Conservation (phyloP, 345 rosid genomes). For the Litchi chinensis region DNA sequence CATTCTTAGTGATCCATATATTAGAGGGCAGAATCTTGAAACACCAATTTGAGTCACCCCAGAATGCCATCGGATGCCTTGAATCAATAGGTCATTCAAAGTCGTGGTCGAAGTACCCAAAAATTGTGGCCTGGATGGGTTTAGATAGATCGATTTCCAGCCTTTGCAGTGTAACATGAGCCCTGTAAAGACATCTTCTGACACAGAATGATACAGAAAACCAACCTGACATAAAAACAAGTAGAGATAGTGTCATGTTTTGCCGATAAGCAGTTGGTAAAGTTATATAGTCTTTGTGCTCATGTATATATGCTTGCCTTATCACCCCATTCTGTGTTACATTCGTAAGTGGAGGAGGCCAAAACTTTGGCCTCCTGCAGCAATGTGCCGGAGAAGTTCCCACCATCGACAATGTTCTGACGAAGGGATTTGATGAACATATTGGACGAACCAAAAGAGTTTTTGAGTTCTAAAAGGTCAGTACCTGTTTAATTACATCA, state of each 20-base stretch:
- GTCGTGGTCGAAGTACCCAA: slow-evolving; percentile 30
- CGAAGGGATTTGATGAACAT: slow-evolving; percentile 31
- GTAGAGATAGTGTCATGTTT: neutral
- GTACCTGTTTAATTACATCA: slow-evolving; percentile 11
- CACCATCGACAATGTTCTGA: neutral
- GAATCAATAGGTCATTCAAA: slow-evolving; percentile 34
- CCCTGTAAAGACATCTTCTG: slow-evolving; percentile 51
- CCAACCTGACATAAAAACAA: slow-evolving; percentile 34
- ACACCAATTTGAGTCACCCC: slow-evolving; percentile 33
- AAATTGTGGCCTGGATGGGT: slow-evolving; percentile 42
- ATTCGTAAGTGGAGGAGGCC: slow-evolving; percentile 39
- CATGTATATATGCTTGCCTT: slow-evolving; percentile 26
- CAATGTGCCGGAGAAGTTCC: slow-evolving; percentile 10
- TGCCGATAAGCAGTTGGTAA: neutral
- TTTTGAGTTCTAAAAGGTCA: slow-evolving; percentile 21
- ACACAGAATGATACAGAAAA: slow-evolving; percentile 36
- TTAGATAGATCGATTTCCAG: slow-evolving; percentile 38
- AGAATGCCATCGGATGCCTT: slow-evolving; percentile 45
- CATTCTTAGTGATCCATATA: slow-evolving; percentile 40
- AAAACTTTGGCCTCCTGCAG: slow-evolving; percentile 25
- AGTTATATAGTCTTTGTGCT: neutral
- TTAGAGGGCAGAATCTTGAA: slow-evolving; percentile 43
- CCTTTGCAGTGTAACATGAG: slow-evolving; percentile 40
- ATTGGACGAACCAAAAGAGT: slow-evolving; percentile 35
- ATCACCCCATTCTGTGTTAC: slow-evolving; percentile 45